These are phyloP conservation scores for Prunus davidiana DNA, from an alignment of 306 rosid genomes.

Conservation along the genomic window DNA sequence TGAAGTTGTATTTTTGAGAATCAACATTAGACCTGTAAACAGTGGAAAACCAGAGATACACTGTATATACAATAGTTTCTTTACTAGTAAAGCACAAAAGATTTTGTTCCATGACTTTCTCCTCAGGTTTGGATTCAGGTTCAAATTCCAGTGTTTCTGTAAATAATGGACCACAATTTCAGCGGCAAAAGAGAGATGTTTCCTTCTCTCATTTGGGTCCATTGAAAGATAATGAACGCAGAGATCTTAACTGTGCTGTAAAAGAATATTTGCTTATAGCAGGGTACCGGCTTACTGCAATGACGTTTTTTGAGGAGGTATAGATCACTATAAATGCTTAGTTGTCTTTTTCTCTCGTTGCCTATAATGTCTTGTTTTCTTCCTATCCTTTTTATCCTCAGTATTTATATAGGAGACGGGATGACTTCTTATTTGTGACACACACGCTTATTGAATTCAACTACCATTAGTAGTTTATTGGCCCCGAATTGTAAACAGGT, in stretches of 20 bases:
- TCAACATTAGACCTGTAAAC: conserved; percentile 4
- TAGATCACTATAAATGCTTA: conserved; percentile 11
- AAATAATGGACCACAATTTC: conserved; percentile 43
- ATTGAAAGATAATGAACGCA: conserved; percentile 77
- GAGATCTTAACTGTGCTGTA: conserved; percentile 88
- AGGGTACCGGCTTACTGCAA: conserved; percentile 94
- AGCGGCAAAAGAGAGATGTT: conserved; percentile 42
- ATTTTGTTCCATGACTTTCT: conserved; percentile 19
- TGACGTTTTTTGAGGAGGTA: conserved; percentile 99
- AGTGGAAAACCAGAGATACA: conserved; percentile 8
- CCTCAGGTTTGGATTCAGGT: conserved; percentile 34
- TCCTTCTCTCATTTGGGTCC: conserved; percentile 72
- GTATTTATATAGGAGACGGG: neutral
- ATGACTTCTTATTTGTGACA: neutral
- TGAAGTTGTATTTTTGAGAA: conserved; percentile 1
- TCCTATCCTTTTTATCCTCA: neutral
- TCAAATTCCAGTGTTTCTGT: conserved; percentile 42
- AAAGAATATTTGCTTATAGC: conserved; percentile 93
- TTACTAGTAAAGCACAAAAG: neutral
- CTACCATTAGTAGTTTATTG: neutral
- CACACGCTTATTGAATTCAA: neutral
- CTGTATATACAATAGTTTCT: conserved; percentile 1
- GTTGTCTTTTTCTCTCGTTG: neutral
- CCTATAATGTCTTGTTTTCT: neutral
- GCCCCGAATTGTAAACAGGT: neutral